Conservation (phyloP, 306 rosid species). For the Quercus alba region DNA sequence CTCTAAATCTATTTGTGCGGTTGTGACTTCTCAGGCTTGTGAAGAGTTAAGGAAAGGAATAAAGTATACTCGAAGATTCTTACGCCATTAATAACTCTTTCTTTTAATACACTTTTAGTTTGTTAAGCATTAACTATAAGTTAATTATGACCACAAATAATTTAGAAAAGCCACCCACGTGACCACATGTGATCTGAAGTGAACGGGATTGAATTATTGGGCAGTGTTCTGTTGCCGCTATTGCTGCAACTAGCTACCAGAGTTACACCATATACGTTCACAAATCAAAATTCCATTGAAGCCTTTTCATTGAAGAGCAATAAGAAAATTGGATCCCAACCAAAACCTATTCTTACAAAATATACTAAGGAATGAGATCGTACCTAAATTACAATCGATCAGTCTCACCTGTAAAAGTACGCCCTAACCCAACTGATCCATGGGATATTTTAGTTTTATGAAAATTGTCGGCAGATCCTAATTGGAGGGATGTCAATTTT, state of each 20-base stretch:
- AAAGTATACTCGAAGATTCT: background rate
- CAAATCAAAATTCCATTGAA: background rate
- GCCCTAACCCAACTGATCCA: too few species aligned
- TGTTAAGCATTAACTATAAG: background rate
- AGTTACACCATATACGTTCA: background rate
- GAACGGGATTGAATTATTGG: background rate
- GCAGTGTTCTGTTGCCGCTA: background rate
- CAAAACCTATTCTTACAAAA: background rate
- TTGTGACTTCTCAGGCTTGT: too few species aligned
- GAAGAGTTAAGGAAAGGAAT: background rate
- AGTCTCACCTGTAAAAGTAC: too few species aligned
- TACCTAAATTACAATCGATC: too few species aligned
- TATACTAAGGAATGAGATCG: too few species aligned
- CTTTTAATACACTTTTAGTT: background rate
- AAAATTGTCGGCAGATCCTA: background rate
- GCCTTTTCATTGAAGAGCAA: background rate
- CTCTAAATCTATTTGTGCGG: too few species aligned
- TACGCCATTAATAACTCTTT: background rate
- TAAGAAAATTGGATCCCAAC: background rate
- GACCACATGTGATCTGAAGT: background rate
- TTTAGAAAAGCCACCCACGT: background rate
- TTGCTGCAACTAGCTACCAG: too few species aligned
- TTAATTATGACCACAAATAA: background rate
- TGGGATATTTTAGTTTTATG: background rate
- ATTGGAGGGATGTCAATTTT: background rate